Evolutionary conservation across 495 filamentous ascomycete genomes (phyloP), one percentile per base, ranked within the genome.

Genomic region (Jackrogersella minutella): DNA sequence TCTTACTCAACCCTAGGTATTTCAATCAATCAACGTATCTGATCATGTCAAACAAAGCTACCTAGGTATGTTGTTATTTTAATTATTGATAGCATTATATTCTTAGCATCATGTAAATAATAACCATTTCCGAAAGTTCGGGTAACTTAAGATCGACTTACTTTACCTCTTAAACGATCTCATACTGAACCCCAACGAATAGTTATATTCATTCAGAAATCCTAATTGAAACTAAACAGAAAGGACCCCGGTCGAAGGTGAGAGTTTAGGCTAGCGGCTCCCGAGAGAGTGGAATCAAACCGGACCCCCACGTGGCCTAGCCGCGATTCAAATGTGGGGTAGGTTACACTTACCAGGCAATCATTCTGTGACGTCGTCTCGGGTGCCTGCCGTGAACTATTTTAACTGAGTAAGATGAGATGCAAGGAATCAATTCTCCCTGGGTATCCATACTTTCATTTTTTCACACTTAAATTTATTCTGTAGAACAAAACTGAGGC

Each of bases 301-400:
- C 10, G 34, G 19, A 36, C 49, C 49, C 49, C 49, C 49, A 52
- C 30, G 30, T 36, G 49, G 49, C 17, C n/a, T 22, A 52, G 14
- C 3, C 16, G n/a, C n/a, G 14, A 41, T 41, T 19, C 13, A n/a
- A 51, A 16, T 52, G 49, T 36, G 49, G 49, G 49, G 49, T 52
- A 36, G n/a, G 49, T n/a, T 16, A 13, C 14, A 19, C 17, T 43
- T 46, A 40, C n/a, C n/a, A n/a, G n/a, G n/a, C n/a, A 54, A 21
- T n/a, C 30, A 3, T 30, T 11, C 46, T 11, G 37, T 56, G 24
- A 56, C 52, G 52, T 56, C 22, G 36, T 30, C 37, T 30, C 22
- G 37, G 52, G 9, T 56, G 52, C 52, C 52, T 56, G 34, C 36
- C 22, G 7, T 16, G 24, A 30, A 19, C 14, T 19, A 16, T 19